Evolutionary conservation across 176 grass and related monocot species (phyloP).

Genomic region (Oryza brachyantha): DNA sequence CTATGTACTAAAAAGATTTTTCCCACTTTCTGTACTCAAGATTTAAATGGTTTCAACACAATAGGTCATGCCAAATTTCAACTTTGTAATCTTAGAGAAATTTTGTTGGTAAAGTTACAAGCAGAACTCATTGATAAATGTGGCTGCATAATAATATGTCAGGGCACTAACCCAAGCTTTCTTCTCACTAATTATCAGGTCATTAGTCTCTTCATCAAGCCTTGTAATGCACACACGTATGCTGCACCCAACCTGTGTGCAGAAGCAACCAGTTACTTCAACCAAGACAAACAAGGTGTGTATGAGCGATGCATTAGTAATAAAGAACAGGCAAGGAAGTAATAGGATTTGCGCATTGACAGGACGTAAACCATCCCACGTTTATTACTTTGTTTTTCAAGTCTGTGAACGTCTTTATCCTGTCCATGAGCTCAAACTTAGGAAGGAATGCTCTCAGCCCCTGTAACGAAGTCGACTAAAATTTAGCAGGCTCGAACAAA

Average conservation of each 20-base stretch:
- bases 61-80: background rate
- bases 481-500: constrained; percentile 10
- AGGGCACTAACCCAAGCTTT: constrained; percentile 78
- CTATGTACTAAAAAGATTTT: too few species aligned
- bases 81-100: background rate
- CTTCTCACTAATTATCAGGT: constrained; percentile 90
- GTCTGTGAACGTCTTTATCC: constrained; percentile 60
- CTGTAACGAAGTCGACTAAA: constrained; percentile 44
- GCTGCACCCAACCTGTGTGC: constrained; percentile 52
- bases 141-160: constrained; percentile 9
- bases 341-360: background rate
- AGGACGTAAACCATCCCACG: background rate
- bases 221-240: constrained; percentile 62
- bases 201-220: constrained; percentile 75
- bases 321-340: background rate
- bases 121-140: background rate
- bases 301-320: background rate
- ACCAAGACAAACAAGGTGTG: background rate
- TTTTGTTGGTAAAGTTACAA: background rate
- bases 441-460: constrained; percentile 86
- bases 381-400: constrained; percentile 78
- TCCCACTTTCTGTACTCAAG: background rate
- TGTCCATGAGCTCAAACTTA: constrained; percentile 80
- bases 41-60: background rate
- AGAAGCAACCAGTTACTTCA: constrained; percentile 24